Conservation (phyloP, 23 red algal species). For the Cyanidium caldarium region DNA sequence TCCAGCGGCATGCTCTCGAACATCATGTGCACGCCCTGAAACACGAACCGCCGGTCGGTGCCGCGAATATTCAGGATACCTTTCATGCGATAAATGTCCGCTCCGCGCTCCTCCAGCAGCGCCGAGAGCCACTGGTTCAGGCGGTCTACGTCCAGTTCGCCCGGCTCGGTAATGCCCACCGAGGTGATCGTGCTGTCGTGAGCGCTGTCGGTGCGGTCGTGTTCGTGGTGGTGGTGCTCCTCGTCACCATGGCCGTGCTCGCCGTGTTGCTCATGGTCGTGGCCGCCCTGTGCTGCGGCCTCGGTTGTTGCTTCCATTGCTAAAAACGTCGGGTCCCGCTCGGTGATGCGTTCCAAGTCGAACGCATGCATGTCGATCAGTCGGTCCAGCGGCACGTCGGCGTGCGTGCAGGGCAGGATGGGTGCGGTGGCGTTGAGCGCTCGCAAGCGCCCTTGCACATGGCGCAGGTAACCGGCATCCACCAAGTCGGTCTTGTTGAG, state of each 20-base stretch:
- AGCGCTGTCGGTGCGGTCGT: neutral
- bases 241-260: too few species aligned
- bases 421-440: neutral
- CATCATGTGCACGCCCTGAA: slow-evolving; percentile 51
- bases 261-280: neutral
- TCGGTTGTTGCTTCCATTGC: neutral
- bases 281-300: too few species aligned
- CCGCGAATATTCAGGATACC: slow-evolving; percentile 49
- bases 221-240: neutral
- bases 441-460: neutral
- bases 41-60: slow-evolving; percentile 42
- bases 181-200: neutral
- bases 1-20: slow-evolving; percentile 49
- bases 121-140: slow-evolving; percentile 33
- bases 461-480: neutral
- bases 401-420: neutral
- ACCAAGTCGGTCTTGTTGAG: slow-evolving; percentile 46
- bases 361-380: neutral
- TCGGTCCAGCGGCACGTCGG: neutral
- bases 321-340: neutral
- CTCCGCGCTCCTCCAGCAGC: slow-evolving; percentile 48
- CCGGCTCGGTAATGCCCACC: neutral
- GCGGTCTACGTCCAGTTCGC: neutral
- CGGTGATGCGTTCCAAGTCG: neutral
- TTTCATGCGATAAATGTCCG: slow-evolving; percentile 68